phyloP scores from a whole-genome alignment of 1,284 basidiomycete species.

The Papiliotrema flavescens region DNA sequence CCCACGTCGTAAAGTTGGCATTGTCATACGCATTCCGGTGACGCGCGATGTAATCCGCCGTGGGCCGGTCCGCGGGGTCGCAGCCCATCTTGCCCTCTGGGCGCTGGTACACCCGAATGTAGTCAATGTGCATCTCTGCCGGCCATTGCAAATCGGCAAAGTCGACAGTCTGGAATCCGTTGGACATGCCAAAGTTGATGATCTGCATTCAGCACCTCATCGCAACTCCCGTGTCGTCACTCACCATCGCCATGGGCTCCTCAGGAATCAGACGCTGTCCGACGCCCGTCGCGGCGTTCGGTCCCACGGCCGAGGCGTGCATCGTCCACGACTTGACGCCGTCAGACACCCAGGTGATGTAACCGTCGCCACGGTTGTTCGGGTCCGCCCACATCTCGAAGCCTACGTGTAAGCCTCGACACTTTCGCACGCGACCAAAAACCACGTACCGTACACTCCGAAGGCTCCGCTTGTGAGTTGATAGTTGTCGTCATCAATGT shows the following conservation, averaged over 20 bases:
- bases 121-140: constrained; percentile 50
- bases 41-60: constrained; percentile 41
- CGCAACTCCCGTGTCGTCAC: constrained; percentile 20
- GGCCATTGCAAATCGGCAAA: constrained; percentile 48
- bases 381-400: constrained; percentile 66
- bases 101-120: constrained; percentile 52
- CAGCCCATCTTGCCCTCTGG: constrained; percentile 43
- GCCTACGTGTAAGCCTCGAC: constrained; percentile 55
- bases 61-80: constrained; percentile 45
- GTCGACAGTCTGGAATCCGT: constrained; percentile 50
- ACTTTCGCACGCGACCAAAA: constrained; percentile 25
- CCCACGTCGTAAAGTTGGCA: constrained; percentile 48
- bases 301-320: constrained; percentile 56
- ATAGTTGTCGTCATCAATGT: constrained; percentile 53
- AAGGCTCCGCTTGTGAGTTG: constrained; percentile 41
- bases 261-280: constrained; percentile 67
- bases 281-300: constrained; percentile 57
- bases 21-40: constrained; percentile 40
- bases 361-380: constrained; percentile 56
- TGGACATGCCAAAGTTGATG: constrained; percentile 47
- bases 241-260: constrained; percentile 62
- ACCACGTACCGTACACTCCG: constrained; percentile 41
- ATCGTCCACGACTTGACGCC: constrained; percentile 58
- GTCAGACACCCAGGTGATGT: constrained; percentile 63
- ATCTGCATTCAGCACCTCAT: constrained; percentile 31